Evolutionary conservation across 1,284 basidiomycete genomes (phyloP).

Genomic region (Microbotryum scabiosae): DNA sequence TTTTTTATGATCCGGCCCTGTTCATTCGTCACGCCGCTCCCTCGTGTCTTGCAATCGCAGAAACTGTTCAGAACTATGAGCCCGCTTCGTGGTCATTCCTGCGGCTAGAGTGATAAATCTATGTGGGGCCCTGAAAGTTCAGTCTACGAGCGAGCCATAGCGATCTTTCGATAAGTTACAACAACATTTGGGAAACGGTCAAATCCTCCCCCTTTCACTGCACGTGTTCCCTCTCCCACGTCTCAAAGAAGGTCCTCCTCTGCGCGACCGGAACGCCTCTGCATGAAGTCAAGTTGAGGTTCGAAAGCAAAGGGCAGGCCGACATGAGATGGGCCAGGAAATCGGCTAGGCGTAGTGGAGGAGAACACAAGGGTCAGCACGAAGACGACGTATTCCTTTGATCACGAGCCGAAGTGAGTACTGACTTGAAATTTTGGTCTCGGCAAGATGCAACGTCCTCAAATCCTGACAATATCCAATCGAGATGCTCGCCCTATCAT

Average conservation of each 20-base stretch:
- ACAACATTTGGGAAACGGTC: too few species aligned
- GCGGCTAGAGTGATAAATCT: too few species aligned
- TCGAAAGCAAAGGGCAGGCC: constrained; percentile 15
- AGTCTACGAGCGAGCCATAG: too few species aligned
- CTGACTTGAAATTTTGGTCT: constrained; percentile 25
- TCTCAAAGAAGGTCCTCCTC: constrained; percentile 27
- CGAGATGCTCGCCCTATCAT: constrained; percentile 6
- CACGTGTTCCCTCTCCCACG: constrained; percentile 10
- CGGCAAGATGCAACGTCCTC: constrained; percentile 21
- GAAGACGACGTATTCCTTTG: not conserved
- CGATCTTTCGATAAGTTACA: too few species aligned
- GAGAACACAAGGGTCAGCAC: not conserved
- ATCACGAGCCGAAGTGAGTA: not conserved
- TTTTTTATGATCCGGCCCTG: too few species aligned
- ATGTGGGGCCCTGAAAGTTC: too few species aligned
- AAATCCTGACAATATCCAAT: constrained; percentile 17
- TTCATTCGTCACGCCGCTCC: too few species aligned
- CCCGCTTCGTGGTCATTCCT: too few species aligned
- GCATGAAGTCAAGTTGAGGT: constrained; percentile 29
- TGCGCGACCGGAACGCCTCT: constrained; percentile 28
- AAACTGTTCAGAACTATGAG: too few species aligned
- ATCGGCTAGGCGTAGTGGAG: constrained; percentile 4
- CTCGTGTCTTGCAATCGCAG: too few species aligned
- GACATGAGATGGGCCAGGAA: constrained; percentile 18
- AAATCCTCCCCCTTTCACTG: too few species aligned